Percentiles rank a stretch among this genome's conserved stretches.
These are phyloP conservation scores for Arthroderma sp. DNA, from an alignment of 2,329 filamentous ascomycete species.

Conservation along the genomic window DNA sequence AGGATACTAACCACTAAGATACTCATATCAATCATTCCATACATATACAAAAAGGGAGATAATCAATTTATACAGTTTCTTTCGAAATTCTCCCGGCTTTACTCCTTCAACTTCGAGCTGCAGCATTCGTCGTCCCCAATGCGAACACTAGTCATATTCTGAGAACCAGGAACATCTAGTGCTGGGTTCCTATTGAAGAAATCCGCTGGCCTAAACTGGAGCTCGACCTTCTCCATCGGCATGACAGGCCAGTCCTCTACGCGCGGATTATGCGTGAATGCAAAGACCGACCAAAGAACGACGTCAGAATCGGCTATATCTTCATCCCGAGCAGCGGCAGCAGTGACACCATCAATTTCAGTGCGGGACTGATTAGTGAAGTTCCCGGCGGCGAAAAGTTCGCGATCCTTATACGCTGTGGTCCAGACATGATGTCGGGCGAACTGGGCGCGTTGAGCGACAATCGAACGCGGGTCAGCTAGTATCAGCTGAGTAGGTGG, in stretches of 20 bases:
- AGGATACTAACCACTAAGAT: too few relatives aligned
- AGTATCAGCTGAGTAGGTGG: slow-evolving; percentile 39
- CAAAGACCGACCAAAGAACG: slow-evolving; percentile 41
- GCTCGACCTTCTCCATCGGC: slow-evolving; percentile 38
- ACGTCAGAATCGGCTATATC: slow-evolving; percentile 36
- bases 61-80: neutral
- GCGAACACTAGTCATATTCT: slow-evolving; percentile 18
- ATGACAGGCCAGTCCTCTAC: slow-evolving; percentile 41
- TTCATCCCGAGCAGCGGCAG: slow-evolving; percentile 35
- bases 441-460: slow-evolving; percentile 38
- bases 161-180: slow-evolving; percentile 36
- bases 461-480: slow-evolving; percentile 34
- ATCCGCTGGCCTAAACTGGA: slow-evolving; percentile 38
- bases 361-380: slow-evolving; percentile 37
- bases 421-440: slow-evolving; percentile 42
- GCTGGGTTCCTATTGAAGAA: slow-evolving; percentile 41
- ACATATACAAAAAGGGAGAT: neutral
- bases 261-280: slow-evolving; percentile 41
- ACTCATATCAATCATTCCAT: too few relatives aligned
- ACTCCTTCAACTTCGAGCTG: neutral
- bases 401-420: slow-evolving; percentile 39
- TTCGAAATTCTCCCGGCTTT: neutral
- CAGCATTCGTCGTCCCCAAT: slow-evolving; percentile 7
- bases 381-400: slow-evolving; percentile 39
- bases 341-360: slow-evolving; percentile 36